Base-by-base conservation (phyloP, 768 basidiomycete species). In the Auriculariales sp. region DNA sequence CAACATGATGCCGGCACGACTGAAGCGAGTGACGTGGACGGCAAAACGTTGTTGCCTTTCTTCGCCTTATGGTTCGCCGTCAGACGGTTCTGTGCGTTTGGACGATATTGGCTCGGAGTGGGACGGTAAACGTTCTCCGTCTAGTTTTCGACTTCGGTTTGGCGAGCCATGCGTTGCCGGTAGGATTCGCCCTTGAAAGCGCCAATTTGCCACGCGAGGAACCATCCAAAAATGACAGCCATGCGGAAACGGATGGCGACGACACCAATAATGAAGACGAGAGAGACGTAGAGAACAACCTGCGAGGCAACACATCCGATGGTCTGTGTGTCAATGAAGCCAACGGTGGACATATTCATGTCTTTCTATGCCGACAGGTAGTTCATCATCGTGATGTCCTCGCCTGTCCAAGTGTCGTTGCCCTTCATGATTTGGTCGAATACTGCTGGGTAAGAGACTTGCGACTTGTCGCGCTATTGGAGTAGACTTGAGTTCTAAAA, bases 211-310 rank as follows among this genome's bases (percentile, higher is more conserved):
- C 87, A 91, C n/a, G 86, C 90, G 64, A 88, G 84, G 75, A 97
- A 98, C 95, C 95, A 99, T 24, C 86, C 75, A 66, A 98, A 99
- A 62, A 94, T 72, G 60, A 95, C 87, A 42, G 95, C 95, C 91
- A 98, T 94, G 57, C 76, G 70, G 68, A 98, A 99, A 30, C 91
- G 87, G 63, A 95, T 91, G 49, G 78, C 74, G 55, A 98, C 94
- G 53, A 98, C 94, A 53, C 94, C 94, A 54, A 94, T 83, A 63
- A 99, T 98, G 75, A 98, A 95, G 56, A 91, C 76, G 58, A 98
- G 81, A 44, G 94, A 97, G 51, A 94, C 73, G 63, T 91, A 94
- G 51, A 98, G 83, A 31, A 98, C 91, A 55, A 99, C 84, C 51
- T 82, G 73, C 5, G 94, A 95, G 5, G 94, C 93, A 52, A 98